These are phyloP conservation scores for Isabelozyma gotoi DNA, from an alignment of 805 yeast genomes.

Conservation along the genomic window DNA sequence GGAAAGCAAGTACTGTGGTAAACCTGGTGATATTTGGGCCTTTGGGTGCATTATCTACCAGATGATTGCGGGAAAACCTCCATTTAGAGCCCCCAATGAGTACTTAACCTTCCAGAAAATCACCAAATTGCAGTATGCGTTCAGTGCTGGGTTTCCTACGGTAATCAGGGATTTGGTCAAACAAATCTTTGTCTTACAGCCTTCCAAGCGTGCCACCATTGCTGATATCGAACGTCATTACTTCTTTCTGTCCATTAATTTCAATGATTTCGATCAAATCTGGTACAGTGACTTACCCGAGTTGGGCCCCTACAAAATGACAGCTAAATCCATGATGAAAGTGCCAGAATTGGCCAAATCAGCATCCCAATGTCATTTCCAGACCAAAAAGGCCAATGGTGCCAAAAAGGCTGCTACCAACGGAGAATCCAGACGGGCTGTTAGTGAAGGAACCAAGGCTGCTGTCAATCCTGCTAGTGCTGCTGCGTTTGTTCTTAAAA, in stretches of 20 bases:
- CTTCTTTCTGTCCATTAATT: conserved; percentile 70
- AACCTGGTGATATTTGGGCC: conserved; percentile 63
- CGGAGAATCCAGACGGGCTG: conserved; percentile 2
- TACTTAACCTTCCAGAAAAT: conserved; percentile 80
- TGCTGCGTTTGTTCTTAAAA: conserved; percentile 40
- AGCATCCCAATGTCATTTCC: conserved; percentile 13
- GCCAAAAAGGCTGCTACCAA: conserved; percentile 6
- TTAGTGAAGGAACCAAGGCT: conserved; percentile 12
- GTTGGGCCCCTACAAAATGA: conserved; percentile 68
- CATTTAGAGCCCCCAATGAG: conserved; percentile 82
- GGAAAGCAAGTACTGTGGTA: conserved; percentile 67
- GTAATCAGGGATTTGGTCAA: conserved; percentile 64
- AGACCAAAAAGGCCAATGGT: conserved; percentile 5
- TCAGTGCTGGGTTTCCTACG: conserved; percentile 61
- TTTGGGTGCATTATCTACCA: conserved; percentile 60
- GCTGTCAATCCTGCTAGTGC: conserved; percentile 35
- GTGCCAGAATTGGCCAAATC: conserved; percentile 44
- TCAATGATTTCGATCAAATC: conserved; percentile 61
- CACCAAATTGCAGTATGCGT: conserved; percentile 76
- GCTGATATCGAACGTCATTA: conserved; percentile 59
- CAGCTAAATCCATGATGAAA: conserved; percentile 78
- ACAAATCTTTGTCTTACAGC: conserved; percentile 68
- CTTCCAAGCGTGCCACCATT: conserved; percentile 61
- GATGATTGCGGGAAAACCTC: conserved; percentile 69
- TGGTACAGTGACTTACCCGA: conserved; percentile 73